These are phyloP conservation scores for Allantophomopsis cytisporea DNA, from an alignment of 2,329 filamentous ascomycete genomes.

Conservation along the genomic window DNA sequence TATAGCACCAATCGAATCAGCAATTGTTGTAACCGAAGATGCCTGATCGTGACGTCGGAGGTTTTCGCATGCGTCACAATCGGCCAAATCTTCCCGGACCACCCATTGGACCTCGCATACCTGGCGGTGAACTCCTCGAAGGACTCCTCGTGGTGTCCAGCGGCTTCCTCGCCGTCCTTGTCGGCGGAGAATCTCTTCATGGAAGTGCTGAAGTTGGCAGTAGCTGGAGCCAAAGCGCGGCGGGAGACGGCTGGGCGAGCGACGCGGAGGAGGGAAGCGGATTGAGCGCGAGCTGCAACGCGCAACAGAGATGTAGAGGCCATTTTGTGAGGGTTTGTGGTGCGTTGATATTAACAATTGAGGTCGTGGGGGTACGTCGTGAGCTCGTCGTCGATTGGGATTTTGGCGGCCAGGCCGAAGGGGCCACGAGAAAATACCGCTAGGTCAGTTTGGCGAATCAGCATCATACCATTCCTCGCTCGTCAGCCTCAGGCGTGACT, in stretches of 20 bases:
- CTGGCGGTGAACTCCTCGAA: conserved; percentile 98
- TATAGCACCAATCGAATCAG: conserved; percentile 26
- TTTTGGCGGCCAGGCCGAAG: neutral
- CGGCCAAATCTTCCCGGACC: conserved; percentile 3
- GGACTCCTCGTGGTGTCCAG: conserved; percentile 78
- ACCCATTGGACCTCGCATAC: conserved; percentile 37
- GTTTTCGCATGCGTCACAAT: conserved; percentile 1
- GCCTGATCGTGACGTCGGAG: conserved; percentile 5
- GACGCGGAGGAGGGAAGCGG: conserved; percentile 46
- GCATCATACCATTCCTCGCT: neutral
- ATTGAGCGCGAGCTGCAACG: conserved; percentile 53
- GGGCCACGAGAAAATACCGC: neutral
- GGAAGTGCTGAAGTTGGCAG: conserved; percentile 49
- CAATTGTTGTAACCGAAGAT: conserved; percentile 23
- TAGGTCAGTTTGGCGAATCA: neutral
- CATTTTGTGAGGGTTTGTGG: conserved; percentile 30
- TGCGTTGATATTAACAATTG: neutral
- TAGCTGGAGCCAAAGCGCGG: conserved; percentile 34
- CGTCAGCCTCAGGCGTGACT: too few relatives aligned
- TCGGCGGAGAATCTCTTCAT: conserved; percentile 24
- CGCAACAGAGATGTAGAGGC: conserved; percentile 57
- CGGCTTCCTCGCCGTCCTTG: conserved; percentile 38
- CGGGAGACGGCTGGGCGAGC: conserved; percentile 41
- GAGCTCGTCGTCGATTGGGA: neutral
- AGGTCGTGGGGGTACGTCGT: neutral